Percentiles rank a stretch among this genome's conserved stretches.
These are phyloP conservation scores for Talaromyces nanjingensis DNA, from an alignment of 495 filamentous ascomycete species.

Conservation along the genomic window DNA sequence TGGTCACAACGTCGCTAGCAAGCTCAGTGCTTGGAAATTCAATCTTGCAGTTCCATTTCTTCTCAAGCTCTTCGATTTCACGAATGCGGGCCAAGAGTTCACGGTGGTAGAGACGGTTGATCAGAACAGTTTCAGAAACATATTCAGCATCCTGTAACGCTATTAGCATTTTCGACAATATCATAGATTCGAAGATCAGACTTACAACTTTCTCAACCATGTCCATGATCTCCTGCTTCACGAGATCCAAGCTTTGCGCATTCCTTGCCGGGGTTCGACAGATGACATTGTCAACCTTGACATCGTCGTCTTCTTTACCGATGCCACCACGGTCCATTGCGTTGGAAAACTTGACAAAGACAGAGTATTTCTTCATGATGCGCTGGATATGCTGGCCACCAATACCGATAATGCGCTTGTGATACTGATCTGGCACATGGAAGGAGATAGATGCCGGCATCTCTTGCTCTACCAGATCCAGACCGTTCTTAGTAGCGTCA, in stretches of 20 bases:
- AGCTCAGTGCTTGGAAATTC: slow-evolving; percentile 94
- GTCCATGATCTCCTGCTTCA: slow-evolving; percentile 98
- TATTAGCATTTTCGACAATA: background rate
- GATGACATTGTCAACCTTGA: slow-evolving; percentile 98
- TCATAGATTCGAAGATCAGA: slow-evolving; percentile 11
- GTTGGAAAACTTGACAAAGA: slow-evolving; percentile 99
- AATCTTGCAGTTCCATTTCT: slow-evolving; percentile 98
- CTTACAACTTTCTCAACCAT: slow-evolving; percentile 93
- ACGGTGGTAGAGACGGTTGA: slow-evolving; percentile 92
- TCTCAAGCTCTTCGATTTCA: slow-evolving; percentile 90
- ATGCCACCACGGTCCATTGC: slow-evolving; percentile 97
- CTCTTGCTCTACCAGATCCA: slow-evolving; percentile 93
- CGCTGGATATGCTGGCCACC: slow-evolving; percentile 98
- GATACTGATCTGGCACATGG: slow-evolving; percentile 98
- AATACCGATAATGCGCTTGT: slow-evolving; percentile 98
- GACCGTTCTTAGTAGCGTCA: slow-evolving; percentile 83
- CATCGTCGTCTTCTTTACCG: slow-evolving; percentile 92
- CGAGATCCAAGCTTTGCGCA: slow-evolving; percentile 89
- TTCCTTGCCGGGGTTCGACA: slow-evolving; percentile 96
- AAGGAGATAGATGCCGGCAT: slow-evolving; percentile 99
- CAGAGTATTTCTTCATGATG: slow-evolving; percentile 99
- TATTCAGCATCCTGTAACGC: slow-evolving; percentile 76
- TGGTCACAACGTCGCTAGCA: slow-evolving; percentile 91
- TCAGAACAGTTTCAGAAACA: slow-evolving; percentile 81
- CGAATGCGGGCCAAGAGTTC: slow-evolving; percentile 79